Base-by-base conservation (phyloP, 345 rosid genomes). In the Geranium rotundifolium region DNA sequence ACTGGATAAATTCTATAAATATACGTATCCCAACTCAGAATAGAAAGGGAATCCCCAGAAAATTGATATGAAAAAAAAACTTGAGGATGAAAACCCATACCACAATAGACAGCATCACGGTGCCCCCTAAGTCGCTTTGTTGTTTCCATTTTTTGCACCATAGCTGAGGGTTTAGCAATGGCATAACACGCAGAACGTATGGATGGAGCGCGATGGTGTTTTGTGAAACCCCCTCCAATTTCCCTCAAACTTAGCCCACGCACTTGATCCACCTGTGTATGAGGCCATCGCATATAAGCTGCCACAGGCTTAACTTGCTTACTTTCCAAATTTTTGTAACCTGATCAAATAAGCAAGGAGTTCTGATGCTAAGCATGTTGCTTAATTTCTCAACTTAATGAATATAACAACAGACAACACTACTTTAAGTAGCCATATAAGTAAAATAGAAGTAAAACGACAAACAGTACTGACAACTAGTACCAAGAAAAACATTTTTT, bases 41-140 rank as follows among this genome's bases (percentile, higher is more conserved):
- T 46, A 46, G 52, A 46, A 46, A 46, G 52, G 16, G 52, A 46
- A 9, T 46, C 52, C 16, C 52, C 3, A 46, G 52, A 12, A 57
- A 63, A 34, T 13, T 57, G 46, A 71, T 37, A 71, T 49, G 17
- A 14, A 54, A 65, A 60, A 18, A 46, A 64, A 67, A 41, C 58
- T 71, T 19, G 63, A 57, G 57, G 64, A 71, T 31, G 27, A 65
- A 69, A 70, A 58, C 59, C 39, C 78, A 69, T 84, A 92, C 99
- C 99, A 62, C 99, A 93, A 79, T 93, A 93, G 76, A 93, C 99
- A 73, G 99, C 96, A 80, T 85, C 83, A 57, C 97, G 85, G 72
- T 93, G 99, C 67, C 99, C 99, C 72, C 97, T 80, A 50, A 90
- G 77, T 86, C 79, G 86, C 76, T 86, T 90, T 69, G 81, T 77